Evolutionary conservation across 768 basidiomycete species (phyloP), one percentile per base, ranked within the genome.

Genomic region (Suillus subaureus): DNA sequence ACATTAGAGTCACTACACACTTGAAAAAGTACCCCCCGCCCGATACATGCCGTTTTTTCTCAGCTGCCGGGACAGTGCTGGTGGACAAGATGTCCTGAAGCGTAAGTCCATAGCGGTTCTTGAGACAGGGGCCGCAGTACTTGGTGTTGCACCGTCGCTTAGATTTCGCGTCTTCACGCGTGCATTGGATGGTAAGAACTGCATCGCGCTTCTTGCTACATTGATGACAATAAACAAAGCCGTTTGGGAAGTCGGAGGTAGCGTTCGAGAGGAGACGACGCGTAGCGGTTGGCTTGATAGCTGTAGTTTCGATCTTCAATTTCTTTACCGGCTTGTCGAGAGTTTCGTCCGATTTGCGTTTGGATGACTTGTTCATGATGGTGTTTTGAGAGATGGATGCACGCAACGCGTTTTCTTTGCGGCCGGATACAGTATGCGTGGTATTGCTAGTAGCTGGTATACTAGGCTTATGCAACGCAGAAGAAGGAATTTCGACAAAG

Each of bases 51-150:
- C 64, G 66, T 16, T 68, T 67, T 13, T 62, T 69, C 64, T 70
- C 65, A 12, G 66, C 64, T 33, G 67, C 54, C 35, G 62, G 68
- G 47, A 66, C 70, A 67, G 77, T 82, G 43, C 61, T 78, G 79
- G 54, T 70, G 67, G 61, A 82, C 77, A 67, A 84, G 65, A 70
- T 86, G 80, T 73, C 84, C 79, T 69, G 75, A n/a, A 78, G 70
- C 26, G 65, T 57, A 54, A 78, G 64, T 45, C 83, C 84, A 68
- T 93, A 93, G 45, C 87, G 81, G 70, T 89, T 91, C 75, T 83
- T 86, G 69, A 93, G 81, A 69, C 92, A 93, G 3, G 79, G 66
- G 55, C 79, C 82, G 78, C 91, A 93, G 68, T 87, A 90, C 71
- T 87, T 88, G 62, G 79, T 77, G 39, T 73, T 78, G 74, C 91